Base-by-base conservation (phyloP, 208 protist species). In the Trypanosoma platydactyli region DNA sequence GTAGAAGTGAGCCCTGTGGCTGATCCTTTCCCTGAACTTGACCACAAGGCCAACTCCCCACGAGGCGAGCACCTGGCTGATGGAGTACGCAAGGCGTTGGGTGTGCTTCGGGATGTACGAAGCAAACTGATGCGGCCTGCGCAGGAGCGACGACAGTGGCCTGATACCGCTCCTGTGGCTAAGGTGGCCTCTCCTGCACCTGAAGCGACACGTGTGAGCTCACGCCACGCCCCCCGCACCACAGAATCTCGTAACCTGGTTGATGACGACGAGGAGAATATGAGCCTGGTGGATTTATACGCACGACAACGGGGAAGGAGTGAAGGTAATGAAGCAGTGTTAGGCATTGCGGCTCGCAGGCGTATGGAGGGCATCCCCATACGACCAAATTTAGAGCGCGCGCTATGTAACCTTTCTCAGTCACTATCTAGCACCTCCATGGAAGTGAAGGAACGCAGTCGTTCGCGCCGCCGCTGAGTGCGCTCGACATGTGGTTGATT, bases 11-110 rank as follows among this genome's bases (percentile, higher is more conserved):
- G 30, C 27, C n/a, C 50, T 18, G 29, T 35, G 16, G 44, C 24
- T n/a, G 51, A 73, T n/a, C 4, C 3, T 7, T 25, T 38, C 7
- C 18, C 53, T 5, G 24, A n/a, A 13, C 1, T 27, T 5, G 46
- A 48, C 42, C 5, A n/a, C n/a, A 60, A 64, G 45, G 41, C 24
- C 35, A 41, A 16, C 29, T 55, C 58, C 24, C 57, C 50, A 51
- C 30, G 38, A 0, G 44, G 48, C 35, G 68, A 73, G 27, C 48
- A 65, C 9, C 52, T 73, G 44, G 70, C 82, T 1, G 79, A 84
- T 24, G 80, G 80, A 13, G 83, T 92, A 7, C 79, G 64, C n/a
- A 84, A 81, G 25, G 86, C 83, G n/a, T 71, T 92, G 42, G 86
- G 79, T 18, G 83, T 92, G 33, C 51, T 92, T 6, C 77, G 86